phyloP scores from a whole-genome alignment of 805 yeast species.

The Grigorovia transvaalensis region DNA sequence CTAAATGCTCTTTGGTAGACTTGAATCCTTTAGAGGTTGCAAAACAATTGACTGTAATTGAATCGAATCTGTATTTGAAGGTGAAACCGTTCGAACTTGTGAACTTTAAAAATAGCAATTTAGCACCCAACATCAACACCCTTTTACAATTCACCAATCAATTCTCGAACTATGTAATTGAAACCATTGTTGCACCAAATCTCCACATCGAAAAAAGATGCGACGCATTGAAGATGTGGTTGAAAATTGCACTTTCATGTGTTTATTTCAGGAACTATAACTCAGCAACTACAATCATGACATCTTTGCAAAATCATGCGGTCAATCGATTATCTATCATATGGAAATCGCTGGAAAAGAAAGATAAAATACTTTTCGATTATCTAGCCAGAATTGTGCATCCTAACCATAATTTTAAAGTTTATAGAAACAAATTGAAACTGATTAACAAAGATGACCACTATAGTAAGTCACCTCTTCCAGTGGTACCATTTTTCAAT shows the following conservation, averaged over 20 bases:
- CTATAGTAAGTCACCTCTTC: slow-evolving; percentile 31
- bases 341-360: slow-evolving; percentile 49
- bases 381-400: slow-evolving; percentile 60
- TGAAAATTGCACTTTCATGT: slow-evolving; percentile 63
- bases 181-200: slow-evolving; percentile 50
- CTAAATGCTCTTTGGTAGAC: slow-evolving; percentile 25
- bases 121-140: slow-evolving; percentile 54
- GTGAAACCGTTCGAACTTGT: slow-evolving; percentile 58
- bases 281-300: slow-evolving; percentile 68
- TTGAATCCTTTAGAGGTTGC: slow-evolving; percentile 66
- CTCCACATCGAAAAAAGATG: slow-evolving; percentile 38
- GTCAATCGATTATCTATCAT: slow-evolving; percentile 50
- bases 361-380: slow-evolving; percentile 51
- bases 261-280: slow-evolving; percentile 66
- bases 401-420: slow-evolving; percentile 62
- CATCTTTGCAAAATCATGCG: slow-evolving; percentile 63
- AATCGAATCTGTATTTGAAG: slow-evolving; percentile 52
- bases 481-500: slow-evolving; percentile 68
- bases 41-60: slow-evolving; percentile 65
- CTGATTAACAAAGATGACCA: slow-evolving; percentile 38
- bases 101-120: slow-evolving; percentile 46
- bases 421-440: slow-evolving; percentile 54
- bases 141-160: slow-evolving; percentile 61
- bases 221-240: slow-evolving; percentile 55
- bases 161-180: slow-evolving; percentile 62